Evolutionary conservation across 73 alveolate genomes (phyloP).

Genomic region (Effrenium voratum): DNA sequence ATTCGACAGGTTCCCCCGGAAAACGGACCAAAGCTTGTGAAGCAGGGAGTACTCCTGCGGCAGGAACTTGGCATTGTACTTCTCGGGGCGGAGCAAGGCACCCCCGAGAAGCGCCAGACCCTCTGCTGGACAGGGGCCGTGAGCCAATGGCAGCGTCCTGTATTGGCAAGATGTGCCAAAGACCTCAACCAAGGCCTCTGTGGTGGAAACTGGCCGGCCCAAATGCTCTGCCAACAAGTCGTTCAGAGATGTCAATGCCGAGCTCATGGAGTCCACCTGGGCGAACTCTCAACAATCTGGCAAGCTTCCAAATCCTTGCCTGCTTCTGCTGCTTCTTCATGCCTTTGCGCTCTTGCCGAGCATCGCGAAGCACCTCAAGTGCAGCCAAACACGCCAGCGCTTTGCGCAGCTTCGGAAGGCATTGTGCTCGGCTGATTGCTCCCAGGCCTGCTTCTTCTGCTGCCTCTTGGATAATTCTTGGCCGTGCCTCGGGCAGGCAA

Average conservation of each 20-base stretch:
- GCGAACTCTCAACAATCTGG: not conserved
- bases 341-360: slow-evolving; percentile 59
- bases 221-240: not conserved
- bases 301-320: not conserved
- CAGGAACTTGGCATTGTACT: slow-evolving; percentile 80
- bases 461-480: slow-evolving; percentile 59
- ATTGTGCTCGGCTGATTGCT: not conserved
- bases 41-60: slow-evolving; percentile 78
- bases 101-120: slow-evolving; percentile 31
- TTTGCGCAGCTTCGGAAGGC: not conserved
- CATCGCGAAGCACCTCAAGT: slow-evolving; percentile 66
- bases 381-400: not conserved
- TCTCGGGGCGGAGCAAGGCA: slow-evolving; percentile 29
- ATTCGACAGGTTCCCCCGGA: not conserved
- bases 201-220: not conserved
- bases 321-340: slow-evolving; percentile 56
- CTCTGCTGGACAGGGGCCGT: slow-evolving; percentile 1
- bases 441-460: slow-evolving; percentile 84
- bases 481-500: not conserved
- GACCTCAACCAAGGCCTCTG: not conserved
- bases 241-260: not conserved
- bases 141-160: not conserved
- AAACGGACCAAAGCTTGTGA: not conserved
- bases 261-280: not conserved
- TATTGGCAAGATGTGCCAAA: not conserved